Conservation (phyloP, 257 asterid genomes). For the Solanum raphanifolium region DNA sequence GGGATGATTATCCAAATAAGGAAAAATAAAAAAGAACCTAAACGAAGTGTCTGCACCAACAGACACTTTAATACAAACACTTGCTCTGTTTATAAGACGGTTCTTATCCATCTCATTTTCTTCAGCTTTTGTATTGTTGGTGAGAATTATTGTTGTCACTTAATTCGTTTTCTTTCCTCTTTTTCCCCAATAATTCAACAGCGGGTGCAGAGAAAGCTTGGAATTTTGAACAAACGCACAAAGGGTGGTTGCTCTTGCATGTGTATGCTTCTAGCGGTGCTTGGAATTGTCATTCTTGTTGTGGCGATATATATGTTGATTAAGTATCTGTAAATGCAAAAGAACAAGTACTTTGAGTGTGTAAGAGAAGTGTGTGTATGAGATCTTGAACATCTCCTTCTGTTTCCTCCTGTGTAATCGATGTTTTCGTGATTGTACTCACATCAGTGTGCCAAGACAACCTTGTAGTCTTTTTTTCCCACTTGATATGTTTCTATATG, state of each 20-base stretch:
- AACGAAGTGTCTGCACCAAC: background rate
- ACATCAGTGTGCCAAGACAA: background rate
- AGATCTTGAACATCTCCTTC: background rate
- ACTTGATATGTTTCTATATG: background rate
- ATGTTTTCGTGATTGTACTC: background rate
- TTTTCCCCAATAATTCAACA: constrained; percentile 7
- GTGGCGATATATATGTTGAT: constrained; percentile 55
- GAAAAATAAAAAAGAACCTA: background rate
- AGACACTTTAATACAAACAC: background rate
- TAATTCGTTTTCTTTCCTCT: background rate
- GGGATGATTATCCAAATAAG: background rate
- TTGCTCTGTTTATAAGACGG: background rate
- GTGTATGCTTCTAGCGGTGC: constrained; percentile 47
- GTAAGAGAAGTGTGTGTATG: background rate
- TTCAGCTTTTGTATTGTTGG: background rate
- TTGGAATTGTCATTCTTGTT: constrained; percentile 58
- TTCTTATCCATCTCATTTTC: background rate
- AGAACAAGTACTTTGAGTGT: background rate
- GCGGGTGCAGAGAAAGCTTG: constrained; percentile 77
- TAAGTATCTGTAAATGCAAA: constrained; percentile 51
- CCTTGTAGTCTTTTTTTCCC: background rate
- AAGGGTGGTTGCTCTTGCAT: constrained; percentile 94
- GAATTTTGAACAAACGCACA: constrained; percentile 59
- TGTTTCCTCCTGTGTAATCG: background rate
- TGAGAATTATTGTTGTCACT: background rate